These are phyloP conservation scores for Zygosaccharomyces pseudobailii DNA, from an alignment of 1,139 yeast genomes.

Conservation along the genomic window DNA sequence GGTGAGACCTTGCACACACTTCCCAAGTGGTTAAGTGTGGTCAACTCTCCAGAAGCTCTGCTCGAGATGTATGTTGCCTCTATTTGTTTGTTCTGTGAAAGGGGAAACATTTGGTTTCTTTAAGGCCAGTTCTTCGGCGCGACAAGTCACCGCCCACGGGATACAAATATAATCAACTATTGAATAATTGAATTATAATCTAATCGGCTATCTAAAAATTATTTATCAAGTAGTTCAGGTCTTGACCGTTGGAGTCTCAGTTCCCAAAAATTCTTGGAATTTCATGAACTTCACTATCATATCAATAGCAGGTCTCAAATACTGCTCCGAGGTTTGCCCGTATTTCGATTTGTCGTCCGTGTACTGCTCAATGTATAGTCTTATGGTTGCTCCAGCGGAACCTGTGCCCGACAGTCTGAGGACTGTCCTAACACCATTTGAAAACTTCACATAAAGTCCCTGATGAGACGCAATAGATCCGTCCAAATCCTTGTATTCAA, in stretches of 20 bases:
- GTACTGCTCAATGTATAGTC: constrained; percentile 87
- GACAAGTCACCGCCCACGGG: not conserved
- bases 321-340: constrained; percentile 59
- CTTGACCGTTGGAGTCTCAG: constrained; percentile 82
- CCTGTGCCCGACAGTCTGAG: constrained; percentile 97
- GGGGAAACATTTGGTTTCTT: not conserved
- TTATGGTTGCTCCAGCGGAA: constrained; percentile 94
- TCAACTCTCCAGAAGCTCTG: not conserved
- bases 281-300: constrained; percentile 64
- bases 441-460: constrained; percentile 81
- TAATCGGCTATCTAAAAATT: not conserved
- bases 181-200: not conserved
- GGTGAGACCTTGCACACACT: not conserved
- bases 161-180: not conserved
- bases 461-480: constrained; percentile 90
- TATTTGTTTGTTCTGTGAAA: not conserved
- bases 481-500: constrained; percentile 89
- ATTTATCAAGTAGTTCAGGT: constrained; percentile 43
- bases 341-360: constrained; percentile 53
- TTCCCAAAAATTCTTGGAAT: constrained; percentile 71
- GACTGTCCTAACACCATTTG: constrained; percentile 79
- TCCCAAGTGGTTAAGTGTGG: not conserved
- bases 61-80: not conserved
- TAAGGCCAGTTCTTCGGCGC: not conserved
- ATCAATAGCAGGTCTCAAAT: constrained; percentile 56